Percentiles rank a stretch among this genome's conserved stretches.
These are phyloP conservation scores for Cladobotryum protrusum DNA, from an alignment of 2,329 filamentous ascomycete genomes.

Conservation along the genomic window DNA sequence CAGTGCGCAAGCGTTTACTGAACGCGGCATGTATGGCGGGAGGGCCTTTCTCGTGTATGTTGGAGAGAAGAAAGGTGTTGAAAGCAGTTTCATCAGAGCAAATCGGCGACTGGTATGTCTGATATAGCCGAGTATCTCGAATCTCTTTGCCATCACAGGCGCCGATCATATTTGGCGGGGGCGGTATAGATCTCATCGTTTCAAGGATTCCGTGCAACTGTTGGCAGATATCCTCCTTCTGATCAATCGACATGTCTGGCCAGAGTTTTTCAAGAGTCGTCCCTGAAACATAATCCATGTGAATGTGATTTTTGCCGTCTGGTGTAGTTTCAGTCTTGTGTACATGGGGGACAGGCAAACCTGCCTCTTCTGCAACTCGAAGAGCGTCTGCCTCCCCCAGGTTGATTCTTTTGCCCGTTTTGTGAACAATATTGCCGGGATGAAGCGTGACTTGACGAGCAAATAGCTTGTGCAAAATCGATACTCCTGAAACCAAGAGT, in stretches of 20 bases:
- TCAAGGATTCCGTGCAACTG: slow-evolving; percentile 21
- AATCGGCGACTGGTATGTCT: slow-evolving; percentile 16
- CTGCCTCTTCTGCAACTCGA: slow-evolving; percentile 13
- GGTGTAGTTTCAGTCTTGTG: slow-evolving; percentile 11
- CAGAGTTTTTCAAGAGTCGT: slow-evolving; percentile 21
- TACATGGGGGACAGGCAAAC: slow-evolving; percentile 19
- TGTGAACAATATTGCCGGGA: slow-evolving; percentile 19
- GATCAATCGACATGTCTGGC: slow-evolving; percentile 16
- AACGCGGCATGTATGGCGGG: slow-evolving; percentile 18
- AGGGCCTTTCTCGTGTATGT: slow-evolving; percentile 14
- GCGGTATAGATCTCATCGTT: slow-evolving; percentile 19
- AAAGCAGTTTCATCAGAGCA: slow-evolving; percentile 20
- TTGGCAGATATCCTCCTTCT: slow-evolving; percentile 17
- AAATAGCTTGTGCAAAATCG: slow-evolving; percentile 17
- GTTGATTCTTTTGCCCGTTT: slow-evolving; percentile 20
- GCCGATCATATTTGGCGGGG: slow-evolving; percentile 19
- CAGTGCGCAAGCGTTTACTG: slow-evolving; percentile 15
- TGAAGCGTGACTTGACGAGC: slow-evolving; percentile 19
- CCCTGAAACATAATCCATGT: slow-evolving; percentile 22
- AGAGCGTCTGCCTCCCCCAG: slow-evolving; percentile 22
- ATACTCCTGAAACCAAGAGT: slow-evolving; percentile 13
- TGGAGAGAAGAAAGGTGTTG: slow-evolving; percentile 19
- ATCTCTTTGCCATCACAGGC: slow-evolving; percentile 21
- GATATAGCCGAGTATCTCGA: slow-evolving; percentile 18
- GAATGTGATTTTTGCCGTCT: slow-evolving; percentile 16